Conservation (phyloP, 202 grass and related monocot genomes). For the Hordeum pubiflorum region DNA sequence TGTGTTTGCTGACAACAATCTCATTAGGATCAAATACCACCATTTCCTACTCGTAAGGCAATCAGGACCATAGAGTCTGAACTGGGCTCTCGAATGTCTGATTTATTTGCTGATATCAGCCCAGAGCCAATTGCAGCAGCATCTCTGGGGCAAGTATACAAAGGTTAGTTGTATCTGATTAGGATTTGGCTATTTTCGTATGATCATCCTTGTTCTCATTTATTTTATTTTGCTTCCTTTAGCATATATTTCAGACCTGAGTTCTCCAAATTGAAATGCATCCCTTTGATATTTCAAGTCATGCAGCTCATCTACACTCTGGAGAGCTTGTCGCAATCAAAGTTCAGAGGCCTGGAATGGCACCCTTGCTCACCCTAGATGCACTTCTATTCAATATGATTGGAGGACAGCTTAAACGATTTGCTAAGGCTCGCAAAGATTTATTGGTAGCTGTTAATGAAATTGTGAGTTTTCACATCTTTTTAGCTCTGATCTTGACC, state of each 20-base stretch:
- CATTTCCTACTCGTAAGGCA: constrained; percentile 68
- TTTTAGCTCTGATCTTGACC: neutral
- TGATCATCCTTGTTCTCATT: neutral
- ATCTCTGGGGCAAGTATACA: constrained; percentile 95
- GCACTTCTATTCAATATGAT: constrained; percentile 95
- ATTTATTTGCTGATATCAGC: constrained; percentile 80
- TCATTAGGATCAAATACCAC: constrained; percentile 91
- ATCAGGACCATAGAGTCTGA: constrained; percentile 82
- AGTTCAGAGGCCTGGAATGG: constrained; percentile 95
- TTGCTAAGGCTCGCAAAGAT: constrained; percentile 93
- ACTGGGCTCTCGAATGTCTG: constrained; percentile 62
- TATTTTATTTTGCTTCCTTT: constrained; percentile 23
- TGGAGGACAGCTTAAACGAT: constrained; percentile 87
- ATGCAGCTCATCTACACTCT: constrained; percentile 90
- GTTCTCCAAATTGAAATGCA: constrained; percentile 59
- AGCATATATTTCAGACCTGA: constrained; percentile 31
- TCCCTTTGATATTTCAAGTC: constrained; percentile 96
- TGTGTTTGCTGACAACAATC: constrained; percentile 2
- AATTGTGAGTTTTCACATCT: constrained; percentile 49
- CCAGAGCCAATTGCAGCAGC: constrained; percentile 82
- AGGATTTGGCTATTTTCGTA: neutral
- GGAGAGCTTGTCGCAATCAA: constrained; percentile 93
- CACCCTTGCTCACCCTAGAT: constrained; percentile 70
- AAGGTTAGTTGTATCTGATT: constrained; percentile 52
- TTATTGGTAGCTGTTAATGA: constrained; percentile 92